Conservation (phyloP, 768 basidiomycete genomes). For the Boletus insuetus region DNA sequence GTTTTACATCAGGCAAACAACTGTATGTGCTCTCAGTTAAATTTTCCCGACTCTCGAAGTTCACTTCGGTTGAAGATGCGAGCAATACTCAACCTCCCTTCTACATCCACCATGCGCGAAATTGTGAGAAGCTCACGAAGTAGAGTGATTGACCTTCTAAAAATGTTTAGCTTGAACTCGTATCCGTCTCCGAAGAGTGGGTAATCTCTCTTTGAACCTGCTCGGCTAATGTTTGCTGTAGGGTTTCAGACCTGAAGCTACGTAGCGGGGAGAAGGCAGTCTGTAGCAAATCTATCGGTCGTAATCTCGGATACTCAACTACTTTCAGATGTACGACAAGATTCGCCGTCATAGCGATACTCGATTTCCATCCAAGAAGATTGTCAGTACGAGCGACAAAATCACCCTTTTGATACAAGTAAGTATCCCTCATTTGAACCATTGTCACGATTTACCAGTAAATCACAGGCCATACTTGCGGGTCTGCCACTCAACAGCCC, state of each 20-base stretch:
- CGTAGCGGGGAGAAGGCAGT: slow-evolving; percentile 77
- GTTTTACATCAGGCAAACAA: slow-evolving; percentile 74
- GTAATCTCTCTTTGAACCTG: slow-evolving; percentile 10
- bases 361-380: slow-evolving; percentile 69
- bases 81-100: slow-evolving; percentile 57
- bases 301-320: not conserved
- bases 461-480: slow-evolving; percentile 61
- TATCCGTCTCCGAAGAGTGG: slow-evolving; percentile 68
- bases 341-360: slow-evolving; percentile 73
- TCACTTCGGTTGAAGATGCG: slow-evolving; percentile 52
- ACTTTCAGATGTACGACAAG: slow-evolving; percentile 55
- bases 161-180: slow-evolving; percentile 53
- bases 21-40: slow-evolving; percentile 39
- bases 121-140: slow-evolving; percentile 47
- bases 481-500: slow-evolving; percentile 64
- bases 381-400: slow-evolving; percentile 73
- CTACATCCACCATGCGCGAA: slow-evolving; percentile 55
- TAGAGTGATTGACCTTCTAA: slow-evolving; percentile 2
- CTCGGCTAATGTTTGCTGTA: slow-evolving; percentile 27
- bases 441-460: slow-evolving; percentile 2
- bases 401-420: slow-evolving; percentile 81
- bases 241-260: slow-evolving; percentile 66
- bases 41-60: not conserved
- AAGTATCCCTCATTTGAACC: slow-evolving; percentile 2
- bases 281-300: not conserved